Base-by-base conservation (phyloP, 1,284 basidiomycete genomes). In the Exobasidium rhododendri region DNA sequence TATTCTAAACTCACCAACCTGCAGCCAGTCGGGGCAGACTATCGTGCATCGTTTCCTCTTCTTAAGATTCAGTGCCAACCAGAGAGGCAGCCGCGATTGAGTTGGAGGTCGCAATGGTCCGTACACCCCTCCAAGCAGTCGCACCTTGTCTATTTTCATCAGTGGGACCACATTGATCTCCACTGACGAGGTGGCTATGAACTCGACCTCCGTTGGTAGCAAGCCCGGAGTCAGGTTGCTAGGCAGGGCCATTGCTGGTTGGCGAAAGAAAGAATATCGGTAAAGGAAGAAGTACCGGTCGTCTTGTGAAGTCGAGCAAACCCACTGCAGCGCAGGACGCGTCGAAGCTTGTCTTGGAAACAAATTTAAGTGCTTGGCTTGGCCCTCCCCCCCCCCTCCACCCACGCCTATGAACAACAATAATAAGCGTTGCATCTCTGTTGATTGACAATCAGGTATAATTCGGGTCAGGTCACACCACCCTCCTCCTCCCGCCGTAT, bases 51-150 rank as follows among this genome's bases (percentile, higher is more conserved):
- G 94, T 73, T 90, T 89, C 83, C 96, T 96, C 69, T 88, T 81
- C 81, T 97, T 97, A 59, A 98, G 83, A 71, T 94, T 92, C 4
- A 91, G 83, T 0, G 93, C 94, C 81, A 98, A 88, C 96, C 94
- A 98, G 4, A 97, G 83, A 0, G 96, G 96, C 10, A 97, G 86
- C 63, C 84, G 84, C 24, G 88, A 84, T 78, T 89, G 89, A 49
- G 86, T 85, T 11, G 94, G 93, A 4, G 96, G 94, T 13, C 88
- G 84, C 58, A 98, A 86, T 10, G 96, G 94, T 0, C 96, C 96
- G 74, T 93, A 97, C 43, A 75, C 67, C 10, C 75, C 78, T 11
- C 68, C 69, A 24, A 79, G 63, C 3, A 79, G 64, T 1, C 77
- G 68, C 4, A 78, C 73, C 0, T 70, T 66, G 57, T 79, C 75